Evolutionary conservation across 2,329 filamentous ascomycete genomes (phyloP), one percentile per base, ranked within the genome.

Genomic region (Colletotrichum brevisporum): DNA sequence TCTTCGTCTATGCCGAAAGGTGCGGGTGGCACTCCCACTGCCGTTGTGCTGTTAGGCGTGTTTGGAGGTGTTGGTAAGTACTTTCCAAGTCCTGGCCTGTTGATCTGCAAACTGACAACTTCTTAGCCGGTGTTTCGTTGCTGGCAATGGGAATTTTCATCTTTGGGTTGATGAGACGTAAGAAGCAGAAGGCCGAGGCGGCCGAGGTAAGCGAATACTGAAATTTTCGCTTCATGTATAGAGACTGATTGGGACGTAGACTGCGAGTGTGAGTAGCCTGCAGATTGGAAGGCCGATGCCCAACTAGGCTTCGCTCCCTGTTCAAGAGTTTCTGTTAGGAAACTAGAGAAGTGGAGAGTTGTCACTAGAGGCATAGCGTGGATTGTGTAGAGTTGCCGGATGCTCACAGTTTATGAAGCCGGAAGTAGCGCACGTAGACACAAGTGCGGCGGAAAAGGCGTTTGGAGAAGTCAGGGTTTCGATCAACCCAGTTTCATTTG

Each of bases 61-160:
- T 69, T 69, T 18, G 67, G 67, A 8, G 67, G 67, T 53, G 67
- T 69, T 47, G 67, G 67, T 69, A 56, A 52, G 67, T 31, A 36
- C 4, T 6, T 27, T 2, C 8, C 21, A 12, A n/a, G 5, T n/a
- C 21, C 1, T 31, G 3, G 6, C 18, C 31, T 6, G 1, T 8
- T 21, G 16, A 18, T 5, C 12, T 5, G 2, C 2, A 0, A 15
- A 4, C 62, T 69, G 12, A 69, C 39, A 13, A 2, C 1, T 1
- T 1, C 12, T n/a, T 9, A 69, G 67, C 67, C 31, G 67, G 67
- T 6, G 62, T 69, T 2, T 69, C 67, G 4, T n/a, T 69, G 4
- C 13, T 69, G 18, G 67, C 67, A 4, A 69, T 69, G 67, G 67
- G 67, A 2, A 24, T 63, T 2, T 69, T 69, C 13, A 60, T 69